Base-by-base conservation (phyloP, 1,284 basidiomycete genomes). In the Taiwanofungus camphoratus region DNA sequence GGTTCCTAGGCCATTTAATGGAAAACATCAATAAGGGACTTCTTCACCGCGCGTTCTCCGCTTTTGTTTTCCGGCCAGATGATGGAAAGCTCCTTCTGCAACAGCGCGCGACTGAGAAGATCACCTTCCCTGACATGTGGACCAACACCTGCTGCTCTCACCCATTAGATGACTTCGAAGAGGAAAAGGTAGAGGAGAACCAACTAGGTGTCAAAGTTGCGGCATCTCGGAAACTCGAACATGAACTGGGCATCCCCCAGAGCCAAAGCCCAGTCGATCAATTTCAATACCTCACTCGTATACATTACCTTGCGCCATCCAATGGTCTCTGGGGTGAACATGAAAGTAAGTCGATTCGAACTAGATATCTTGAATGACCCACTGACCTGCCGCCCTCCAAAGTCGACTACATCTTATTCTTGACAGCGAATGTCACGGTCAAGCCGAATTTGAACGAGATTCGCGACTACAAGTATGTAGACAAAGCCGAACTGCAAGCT, bases 101-200 rank as follows among this genome's bases (percentile, higher is more conserved):
- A 65, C 90, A 92, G 62, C 79, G 96, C 34, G 96, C 96, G 8
- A 74, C 82, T 20, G 94, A 98, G 72, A 99, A 99, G 75, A 99
- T 99, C 61, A 99, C 96, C 2, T 99, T 99, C 72, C 96, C 96
- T 2, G 82, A 91, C 62, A 94, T 98, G 92, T 99, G 96, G 96
- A 99, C 96, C 31, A 99, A 99, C 68, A 99, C 96, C 3, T 99
- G 96, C 66, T 99, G 96, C 71, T 96, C 92, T 23, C 96, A 99
- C 61, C 96, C 96, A 13, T 73, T 99, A 42, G 83, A 89, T 52
- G 96, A 99, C 68, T 88, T 94, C 52, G 82, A 83, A 49, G 73
- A 79, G 54, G 83, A 91, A 66, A 87, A 87, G 62, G 68, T 85
- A 8, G 88, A 92, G 68, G 63, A 75, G 57, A 76, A 83, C 27